A percentile compares a stretch with the other conserved stretches of the same genome.
Evolutionary conservation across 148 eudicot genomes (phyloP).

Genomic region (Cornus controversa): DNA sequence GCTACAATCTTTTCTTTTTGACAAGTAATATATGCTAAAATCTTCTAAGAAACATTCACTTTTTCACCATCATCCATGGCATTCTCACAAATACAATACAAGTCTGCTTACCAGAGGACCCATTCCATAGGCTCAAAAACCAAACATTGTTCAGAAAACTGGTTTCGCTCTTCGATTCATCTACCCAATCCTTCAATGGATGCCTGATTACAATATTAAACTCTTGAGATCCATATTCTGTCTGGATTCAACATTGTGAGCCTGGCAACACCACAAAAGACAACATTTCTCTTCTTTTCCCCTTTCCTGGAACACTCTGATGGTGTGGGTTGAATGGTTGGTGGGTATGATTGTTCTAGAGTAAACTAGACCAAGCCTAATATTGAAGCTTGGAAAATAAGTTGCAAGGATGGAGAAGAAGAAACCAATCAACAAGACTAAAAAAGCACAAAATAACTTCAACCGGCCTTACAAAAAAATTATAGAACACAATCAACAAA

Average conservation of each 20-base stretch:
- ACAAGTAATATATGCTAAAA: no score
- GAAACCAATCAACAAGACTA: background rate
- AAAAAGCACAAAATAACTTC: background rate
- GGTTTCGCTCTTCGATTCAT: no score
- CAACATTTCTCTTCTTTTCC: background rate
- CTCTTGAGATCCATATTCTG: background rate
- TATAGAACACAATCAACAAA: background rate
- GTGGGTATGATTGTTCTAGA: background rate
- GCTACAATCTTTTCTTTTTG: slow-evolving; percentile 1
- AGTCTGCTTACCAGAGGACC: background rate
- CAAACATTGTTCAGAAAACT: no score
- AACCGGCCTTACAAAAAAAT: background rate
- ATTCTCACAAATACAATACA: no score
- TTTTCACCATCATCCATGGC: no score
- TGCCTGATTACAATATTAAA: no score
- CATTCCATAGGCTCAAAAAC: background rate
- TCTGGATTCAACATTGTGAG: background rate
- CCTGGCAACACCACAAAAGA: background rate
- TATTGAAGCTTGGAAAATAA: background rate
- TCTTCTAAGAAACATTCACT: slow-evolving; percentile 9
- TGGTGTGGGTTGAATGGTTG: background rate
- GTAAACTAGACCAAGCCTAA: background rate
- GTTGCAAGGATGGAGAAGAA: background rate
- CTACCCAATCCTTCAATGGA: no score
- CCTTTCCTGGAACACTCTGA: background rate